phyloP scores from a whole-genome alignment of 1,139 yeast genomes.

The Arxiozyma bovina region DNA sequence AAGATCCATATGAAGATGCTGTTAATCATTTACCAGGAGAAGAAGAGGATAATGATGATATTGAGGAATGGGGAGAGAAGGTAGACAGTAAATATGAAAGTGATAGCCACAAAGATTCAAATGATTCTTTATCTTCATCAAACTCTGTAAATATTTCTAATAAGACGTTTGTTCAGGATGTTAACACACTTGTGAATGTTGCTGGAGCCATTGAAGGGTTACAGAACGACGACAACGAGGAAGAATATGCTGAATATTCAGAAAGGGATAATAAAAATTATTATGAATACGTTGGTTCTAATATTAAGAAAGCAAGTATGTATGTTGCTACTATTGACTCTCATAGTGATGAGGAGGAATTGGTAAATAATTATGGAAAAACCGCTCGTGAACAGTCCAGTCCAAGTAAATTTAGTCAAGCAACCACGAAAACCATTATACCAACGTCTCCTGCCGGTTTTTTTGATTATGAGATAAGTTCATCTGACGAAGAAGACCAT shows the following conservation, averaged over 20 bases:
- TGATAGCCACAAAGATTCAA: slow-evolving; percentile 2
- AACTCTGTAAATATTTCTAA: neutral
- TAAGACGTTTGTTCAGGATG: slow-evolving; percentile 3
- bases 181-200: neutral
- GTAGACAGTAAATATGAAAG: neutral
- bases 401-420: neutral
- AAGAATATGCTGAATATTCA: slow-evolving; percentile 28
- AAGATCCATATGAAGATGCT: slow-evolving; percentile 5
- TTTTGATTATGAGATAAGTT: slow-evolving; percentile 9
- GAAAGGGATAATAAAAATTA: slow-evolving; percentile 25
- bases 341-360: slow-evolving; percentile 9
- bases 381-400: neutral
- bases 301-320: slow-evolving; percentile 25
- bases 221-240: slow-evolving; percentile 7
- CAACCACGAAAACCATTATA: neutral
- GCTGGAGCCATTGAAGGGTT: neutral
- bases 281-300: slow-evolving; percentile 37
- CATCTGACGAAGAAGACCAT: slow-evolving; percentile 19
- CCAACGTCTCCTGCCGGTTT: slow-evolving; percentile 1
- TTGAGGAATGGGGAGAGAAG: neutral
- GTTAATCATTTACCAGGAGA: slow-evolving; percentile 1
- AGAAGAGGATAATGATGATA: slow-evolving; percentile 1
- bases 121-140: neutral
- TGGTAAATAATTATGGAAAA: slow-evolving; percentile 23
- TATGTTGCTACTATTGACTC: slow-evolving; percentile 6